Conservation (phyloP, 1,284 basidiomycete genomes). For the Boletellus deceptivus region DNA sequence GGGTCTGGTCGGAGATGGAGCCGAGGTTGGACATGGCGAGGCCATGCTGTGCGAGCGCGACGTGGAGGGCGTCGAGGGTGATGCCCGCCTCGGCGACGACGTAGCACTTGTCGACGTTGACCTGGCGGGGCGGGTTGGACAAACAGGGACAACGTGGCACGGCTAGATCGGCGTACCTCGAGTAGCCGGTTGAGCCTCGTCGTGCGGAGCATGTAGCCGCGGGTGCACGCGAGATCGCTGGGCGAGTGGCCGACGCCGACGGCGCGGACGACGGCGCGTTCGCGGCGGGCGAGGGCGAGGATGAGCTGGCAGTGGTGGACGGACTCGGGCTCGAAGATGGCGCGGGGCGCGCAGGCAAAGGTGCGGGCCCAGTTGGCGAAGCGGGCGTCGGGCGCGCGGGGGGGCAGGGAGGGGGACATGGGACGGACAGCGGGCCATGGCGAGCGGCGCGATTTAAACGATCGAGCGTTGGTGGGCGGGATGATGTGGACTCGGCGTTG, state of each 20-base stretch:
- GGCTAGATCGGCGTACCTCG: constrained; percentile 56
- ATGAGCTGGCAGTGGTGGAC: constrained; percentile 74
- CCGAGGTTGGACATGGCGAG: constrained; percentile 93
- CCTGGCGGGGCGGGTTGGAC: constrained; percentile 41
- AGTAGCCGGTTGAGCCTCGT: constrained; percentile 67
- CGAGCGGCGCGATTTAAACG: neutral
- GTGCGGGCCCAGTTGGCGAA: constrained; percentile 76
- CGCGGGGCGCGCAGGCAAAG: constrained; percentile 60
- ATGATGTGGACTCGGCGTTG: constrained; percentile 3
- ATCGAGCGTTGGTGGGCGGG: neutral
- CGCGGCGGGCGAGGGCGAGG: constrained; percentile 80
- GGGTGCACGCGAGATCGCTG: constrained; percentile 87
- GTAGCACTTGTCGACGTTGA: constrained; percentile 68
- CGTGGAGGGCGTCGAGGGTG: constrained; percentile 71
- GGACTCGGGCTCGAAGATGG: constrained; percentile 77
- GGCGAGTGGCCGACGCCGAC: constrained; percentile 93
- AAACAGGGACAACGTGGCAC: constrained; percentile 26
- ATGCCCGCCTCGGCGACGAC: constrained; percentile 80
- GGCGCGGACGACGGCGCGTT: constrained; percentile 73
- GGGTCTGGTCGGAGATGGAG: constrained; percentile 95
- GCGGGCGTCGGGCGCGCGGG: constrained; percentile 39
- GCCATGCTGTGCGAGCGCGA: constrained; percentile 60
- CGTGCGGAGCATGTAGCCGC: constrained; percentile 79
- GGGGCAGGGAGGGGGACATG: constrained; percentile 3
- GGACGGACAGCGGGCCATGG: neutral